Evolutionary conservation across 1,284 basidiomycete species (phyloP).

Genomic region (Apiotrichum akiyoshidainum): DNA sequence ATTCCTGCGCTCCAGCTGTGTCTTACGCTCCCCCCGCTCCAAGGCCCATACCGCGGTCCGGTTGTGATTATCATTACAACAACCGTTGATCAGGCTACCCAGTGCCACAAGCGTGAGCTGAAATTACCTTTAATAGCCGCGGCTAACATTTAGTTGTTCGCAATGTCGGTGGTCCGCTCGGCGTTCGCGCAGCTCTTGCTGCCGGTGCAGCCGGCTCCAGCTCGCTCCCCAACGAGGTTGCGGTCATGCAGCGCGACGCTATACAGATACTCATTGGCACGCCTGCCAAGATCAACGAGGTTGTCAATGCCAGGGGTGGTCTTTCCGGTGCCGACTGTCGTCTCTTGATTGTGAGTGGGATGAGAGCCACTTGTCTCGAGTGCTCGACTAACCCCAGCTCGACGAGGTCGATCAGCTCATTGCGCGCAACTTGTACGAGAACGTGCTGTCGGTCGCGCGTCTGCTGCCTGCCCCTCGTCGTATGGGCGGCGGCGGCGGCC

Average conservation of each 20-base stretch:
- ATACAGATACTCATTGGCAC: constrained; percentile 96
- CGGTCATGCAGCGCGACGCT: constrained; percentile 78
- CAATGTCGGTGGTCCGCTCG: constrained; percentile 85
- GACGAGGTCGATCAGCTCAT: constrained; percentile 98
- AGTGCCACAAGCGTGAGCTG: constrained; percentile 72
- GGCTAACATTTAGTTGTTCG: constrained; percentile 66
- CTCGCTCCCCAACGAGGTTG: constrained; percentile 73
- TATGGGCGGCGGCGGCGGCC: constrained; percentile 45
- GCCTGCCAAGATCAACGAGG: constrained; percentile 88
- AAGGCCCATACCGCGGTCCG: constrained; percentile 68
- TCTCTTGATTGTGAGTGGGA: constrained; percentile 64
- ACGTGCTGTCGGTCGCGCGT: constrained; percentile 87
- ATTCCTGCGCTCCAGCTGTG: constrained; percentile 88
- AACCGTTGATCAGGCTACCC: constrained; percentile 96
- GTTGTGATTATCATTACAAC: constrained; percentile 91
- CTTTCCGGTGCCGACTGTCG: constrained; percentile 77
- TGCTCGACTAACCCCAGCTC: constrained; percentile 50
- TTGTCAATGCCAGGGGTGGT: constrained; percentile 68
- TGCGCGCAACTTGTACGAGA: constrained; percentile 88
- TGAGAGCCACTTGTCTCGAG: background rate
- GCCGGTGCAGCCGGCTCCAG: constrained; percentile 66
- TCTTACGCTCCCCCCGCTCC: constrained; percentile 58
- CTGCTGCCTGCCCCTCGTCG: constrained; percentile 79
- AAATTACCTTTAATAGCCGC: background rate
- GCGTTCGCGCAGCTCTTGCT: constrained; percentile 79